These are phyloP conservation scores for Dendrobium catenatum DNA, from an alignment of 106 monocot species.

Conservation along the genomic window DNA sequence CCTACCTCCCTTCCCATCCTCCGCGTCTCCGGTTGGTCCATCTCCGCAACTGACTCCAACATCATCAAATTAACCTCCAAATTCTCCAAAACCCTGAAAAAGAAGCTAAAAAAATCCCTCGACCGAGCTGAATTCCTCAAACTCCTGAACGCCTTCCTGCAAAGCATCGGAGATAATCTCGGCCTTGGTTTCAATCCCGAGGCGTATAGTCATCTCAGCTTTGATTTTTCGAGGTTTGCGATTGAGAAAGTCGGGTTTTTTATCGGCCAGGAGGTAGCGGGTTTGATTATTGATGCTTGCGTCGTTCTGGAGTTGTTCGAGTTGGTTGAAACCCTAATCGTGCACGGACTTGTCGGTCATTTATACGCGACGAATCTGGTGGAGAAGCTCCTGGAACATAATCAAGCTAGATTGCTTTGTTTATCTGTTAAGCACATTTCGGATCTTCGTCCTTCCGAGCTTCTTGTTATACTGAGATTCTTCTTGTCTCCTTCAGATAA, in stretches of 20 bases:
- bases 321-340: conserved; percentile 30
- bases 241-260: conserved; percentile 24
- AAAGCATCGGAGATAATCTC: conserved; percentile 1
- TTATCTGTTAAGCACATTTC: conserved; percentile 26
- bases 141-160: conserved; percentile 27
- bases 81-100: conserved; percentile 20
- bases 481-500: conserved; percentile 50
- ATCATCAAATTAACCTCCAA: conserved; percentile 14
- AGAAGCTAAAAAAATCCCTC: conserved; percentile 24
- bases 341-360: conserved; percentile 15
- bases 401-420: conserved; percentile 42
- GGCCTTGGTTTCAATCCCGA: not conserved
- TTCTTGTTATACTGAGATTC: conserved; percentile 29
- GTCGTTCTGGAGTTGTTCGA: conserved; percentile 42
- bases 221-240: conserved; percentile 9
- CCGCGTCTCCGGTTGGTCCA: conserved; percentile 31
- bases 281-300: conserved; percentile 30
- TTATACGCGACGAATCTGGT: conserved; percentile 25
- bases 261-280: conserved; percentile 22
- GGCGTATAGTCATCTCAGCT: not conserved
- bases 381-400: conserved; percentile 47
- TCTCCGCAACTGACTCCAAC: conserved; percentile 23
- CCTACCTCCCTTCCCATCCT: conserved; percentile 13
- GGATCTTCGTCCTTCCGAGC: conserved; percentile 40
- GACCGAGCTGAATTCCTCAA: conserved; percentile 14